A percentile compares a stretch with the other conserved stretches of the same genome.
These are phyloP conservation scores for Fusarium tricinctum DNA, from an alignment of 2,329 filamentous ascomycete species.

Conservation along the genomic window DNA sequence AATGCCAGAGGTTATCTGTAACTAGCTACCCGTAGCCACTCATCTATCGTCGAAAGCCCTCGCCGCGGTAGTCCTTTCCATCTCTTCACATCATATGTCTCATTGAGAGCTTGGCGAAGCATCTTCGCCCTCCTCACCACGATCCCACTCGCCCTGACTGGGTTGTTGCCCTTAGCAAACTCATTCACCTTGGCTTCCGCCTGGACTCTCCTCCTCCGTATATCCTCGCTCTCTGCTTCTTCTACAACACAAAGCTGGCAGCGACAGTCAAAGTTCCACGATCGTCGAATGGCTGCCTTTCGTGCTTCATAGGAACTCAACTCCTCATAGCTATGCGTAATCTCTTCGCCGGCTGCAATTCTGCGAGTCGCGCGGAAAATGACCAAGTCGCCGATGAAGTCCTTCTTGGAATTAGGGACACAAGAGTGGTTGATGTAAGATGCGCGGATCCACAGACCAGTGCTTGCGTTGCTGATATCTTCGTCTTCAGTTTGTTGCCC, in stretches of 20 bases:
- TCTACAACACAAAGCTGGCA: slow-evolving; percentile 56
- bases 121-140: slow-evolving; percentile 46
- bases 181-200: slow-evolving; percentile 40
- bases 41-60: slow-evolving; percentile 43
- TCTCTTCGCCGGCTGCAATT: slow-evolving; percentile 54
- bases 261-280: slow-evolving; percentile 57
- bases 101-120: slow-evolving; percentile 42
- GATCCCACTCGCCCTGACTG: slow-evolving; percentile 33
- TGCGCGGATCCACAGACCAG: slow-evolving; percentile 57
- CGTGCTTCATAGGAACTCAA: slow-evolving; percentile 46
- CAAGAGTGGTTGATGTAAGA: slow-evolving; percentile 62
- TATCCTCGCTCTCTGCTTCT: slow-evolving; percentile 31
- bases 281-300: slow-evolving; percentile 38
- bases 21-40: slow-evolving; percentile 48
- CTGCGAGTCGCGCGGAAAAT: slow-evolving; percentile 54
- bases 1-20: neutral
- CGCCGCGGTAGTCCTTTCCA: slow-evolving; percentile 48
- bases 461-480: slow-evolving; percentile 51
- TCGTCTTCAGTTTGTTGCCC: slow-evolving; percentile 50
- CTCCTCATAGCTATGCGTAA: slow-evolving; percentile 53
- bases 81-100: slow-evolving; percentile 48
- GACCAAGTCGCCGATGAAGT: slow-evolving; percentile 58
- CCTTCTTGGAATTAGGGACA: slow-evolving; percentile 53
- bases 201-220: slow-evolving; percentile 40
- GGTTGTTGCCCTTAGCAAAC: slow-evolving; percentile 31